Base-by-base conservation (phyloP, 2,329 filamentous ascomycete species). In the Bretziella fagacearum region DNA sequence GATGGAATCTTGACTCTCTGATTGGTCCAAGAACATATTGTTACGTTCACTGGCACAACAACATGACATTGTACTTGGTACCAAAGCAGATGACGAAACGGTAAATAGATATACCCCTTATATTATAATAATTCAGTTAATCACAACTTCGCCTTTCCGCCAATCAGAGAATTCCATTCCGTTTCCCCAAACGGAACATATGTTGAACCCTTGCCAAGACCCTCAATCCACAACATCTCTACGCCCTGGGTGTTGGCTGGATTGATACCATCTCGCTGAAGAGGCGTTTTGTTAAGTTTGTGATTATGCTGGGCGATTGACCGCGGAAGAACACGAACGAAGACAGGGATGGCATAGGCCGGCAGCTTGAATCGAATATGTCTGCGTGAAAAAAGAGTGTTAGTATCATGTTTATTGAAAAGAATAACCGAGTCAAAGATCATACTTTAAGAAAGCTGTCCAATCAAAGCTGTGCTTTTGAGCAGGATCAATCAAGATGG, bases 311-410 rank as follows among this genome's bases (percentile, higher is more conserved):
- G 80, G 4, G 78, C 72, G 22, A 68, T 73, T 48, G 70, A 67
- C 29, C 64, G 64, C 35, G 69, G 62, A 18, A 81, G 68, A 23
- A 82, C 61, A 1, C 81, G 67, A 15, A 84, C 60, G 62, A 87
- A 87, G 2, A 85, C 62, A 0, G 83, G 83, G 1, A 87, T 79
- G 0, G 82, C 83, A 55, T 86, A 87, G 52, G 69, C 71, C 0
- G 83, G 82, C 18, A 87, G 63, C 44, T 73, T 67, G 11, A 67
- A 65, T 5, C 72, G 68, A 2, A 69, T 67, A 55, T 79, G 70
- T 51, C 65, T 30, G 8, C 13, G 15, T 20, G 13, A 27, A 15
- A 42, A 6, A 13, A 4, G 15, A 11, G 3, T 6, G 32, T n/a
- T 11, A n/a, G 15, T 36, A 36, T n/a, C n/a, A n/a, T n/a, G n/a